Percentiles rank a stretch among this genome's conserved stretches.
These are phyloP conservation scores for Myriosclerotinia duriaeana DNA, from an alignment of 2,329 filamentous ascomycete genomes.

Conservation along the genomic window DNA sequence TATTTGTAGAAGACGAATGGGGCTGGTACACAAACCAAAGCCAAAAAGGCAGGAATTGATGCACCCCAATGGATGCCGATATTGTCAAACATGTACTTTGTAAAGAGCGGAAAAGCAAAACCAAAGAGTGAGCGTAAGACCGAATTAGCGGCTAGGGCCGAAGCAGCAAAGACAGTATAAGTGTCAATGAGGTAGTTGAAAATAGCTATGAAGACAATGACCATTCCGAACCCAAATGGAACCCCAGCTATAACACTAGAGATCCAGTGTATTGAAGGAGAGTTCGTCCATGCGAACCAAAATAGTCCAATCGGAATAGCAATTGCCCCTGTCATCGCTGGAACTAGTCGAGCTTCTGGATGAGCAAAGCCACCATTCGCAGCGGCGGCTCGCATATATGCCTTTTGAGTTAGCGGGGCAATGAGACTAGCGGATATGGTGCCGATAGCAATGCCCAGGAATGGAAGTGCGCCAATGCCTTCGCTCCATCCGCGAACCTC, in stretches of 20 bases:
- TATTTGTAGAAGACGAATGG: conserved; percentile 5
- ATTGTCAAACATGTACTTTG: conserved; percentile 36
- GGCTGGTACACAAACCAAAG: background rate
- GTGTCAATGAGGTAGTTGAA: conserved; percentile 72
- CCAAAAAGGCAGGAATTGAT: conserved; percentile 2
- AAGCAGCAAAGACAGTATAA: conserved; percentile 74
- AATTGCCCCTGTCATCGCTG: conserved; percentile 61
- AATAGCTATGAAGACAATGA: conserved; percentile 79
- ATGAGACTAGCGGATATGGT: conserved; percentile 59
- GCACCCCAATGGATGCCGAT: background rate
- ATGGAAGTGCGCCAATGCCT: conserved; percentile 71
- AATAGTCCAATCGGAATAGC: conserved; percentile 65
- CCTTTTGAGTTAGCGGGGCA: background rate
- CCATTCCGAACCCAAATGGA: conserved; percentile 49
- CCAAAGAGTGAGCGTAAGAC: conserved; percentile 72
- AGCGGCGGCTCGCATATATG: background rate
- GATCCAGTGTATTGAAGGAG: conserved; percentile 57
- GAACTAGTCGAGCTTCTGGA: conserved; percentile 66
- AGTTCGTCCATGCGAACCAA: conserved; percentile 68
- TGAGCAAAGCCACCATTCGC: conserved; percentile 44
- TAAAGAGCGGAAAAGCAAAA: conserved; percentile 72
- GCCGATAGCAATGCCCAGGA: too few relatives aligned
- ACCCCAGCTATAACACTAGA: conserved; percentile 48
- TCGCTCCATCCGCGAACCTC: conserved; percentile 66
- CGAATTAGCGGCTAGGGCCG: conserved; percentile 69